These are phyloP conservation scores for Aureobasidium sp. DNA, from an alignment of 2,329 filamentous ascomycete species.

Conservation along the genomic window DNA sequence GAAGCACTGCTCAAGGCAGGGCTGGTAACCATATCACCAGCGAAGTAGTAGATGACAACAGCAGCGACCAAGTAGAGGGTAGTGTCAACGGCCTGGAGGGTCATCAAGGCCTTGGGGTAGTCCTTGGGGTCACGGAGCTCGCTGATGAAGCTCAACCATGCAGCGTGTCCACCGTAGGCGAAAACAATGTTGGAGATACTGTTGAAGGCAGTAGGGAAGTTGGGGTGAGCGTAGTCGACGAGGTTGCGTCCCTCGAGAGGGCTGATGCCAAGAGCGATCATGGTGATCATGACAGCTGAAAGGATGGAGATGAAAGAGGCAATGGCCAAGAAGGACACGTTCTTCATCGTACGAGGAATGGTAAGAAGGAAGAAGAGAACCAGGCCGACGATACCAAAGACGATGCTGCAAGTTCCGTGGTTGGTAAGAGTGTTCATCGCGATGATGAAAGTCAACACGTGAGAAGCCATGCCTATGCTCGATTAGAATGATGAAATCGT, in stretches of 20 bases:
- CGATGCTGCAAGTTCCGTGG: constrained; percentile 55
- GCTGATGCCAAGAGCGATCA: constrained; percentile 51
- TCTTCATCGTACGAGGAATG: constrained; percentile 52
- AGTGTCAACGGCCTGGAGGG: constrained; percentile 53
- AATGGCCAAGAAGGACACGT: constrained; percentile 54
- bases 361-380: constrained; percentile 50
- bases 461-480: constrained; percentile 49
- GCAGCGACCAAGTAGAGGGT: constrained; percentile 55
- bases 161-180: constrained; percentile 55
- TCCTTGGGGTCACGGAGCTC: constrained; percentile 55
- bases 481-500: neutral
- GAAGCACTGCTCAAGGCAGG: constrained; percentile 57
- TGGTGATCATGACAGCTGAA: constrained; percentile 55
- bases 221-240: constrained; percentile 26
- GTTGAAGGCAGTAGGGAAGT: constrained; percentile 49
- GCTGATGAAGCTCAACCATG: constrained; percentile 58
- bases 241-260: constrained; percentile 35
- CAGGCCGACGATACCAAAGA: constrained; percentile 52
- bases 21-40: constrained; percentile 50
- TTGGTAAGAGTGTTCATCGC: constrained; percentile 58
- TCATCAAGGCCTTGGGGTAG: constrained; percentile 53
- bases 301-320: constrained; percentile 54
- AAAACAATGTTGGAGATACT: constrained; percentile 62
- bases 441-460: constrained; percentile 61
- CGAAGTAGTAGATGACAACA: constrained; percentile 58